A percentile compares a stretch with the other conserved stretches of the same genome.
Conservation (phyloP, 371 early-diverging fungal genomes). For the Actinomortierella ambigua region DNA sequence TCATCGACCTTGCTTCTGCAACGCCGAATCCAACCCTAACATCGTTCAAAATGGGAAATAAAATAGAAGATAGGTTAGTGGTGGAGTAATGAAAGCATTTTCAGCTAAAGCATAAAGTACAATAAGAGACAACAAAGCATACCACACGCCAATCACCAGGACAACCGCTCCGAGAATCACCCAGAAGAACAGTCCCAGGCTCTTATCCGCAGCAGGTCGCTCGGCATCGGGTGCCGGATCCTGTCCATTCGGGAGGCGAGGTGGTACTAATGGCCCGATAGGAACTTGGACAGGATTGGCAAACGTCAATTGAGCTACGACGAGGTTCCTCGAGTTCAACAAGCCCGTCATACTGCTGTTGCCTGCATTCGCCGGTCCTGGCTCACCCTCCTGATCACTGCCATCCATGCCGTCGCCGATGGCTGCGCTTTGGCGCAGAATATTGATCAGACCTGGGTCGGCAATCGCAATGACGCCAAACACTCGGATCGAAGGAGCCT, state of each 20-base stretch:
- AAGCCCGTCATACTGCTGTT: too few relatives aligned
- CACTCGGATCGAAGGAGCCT: background rate
- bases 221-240: slow-evolving; percentile 1
- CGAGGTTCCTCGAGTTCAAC: background rate
- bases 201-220: slow-evolving; percentile 19
- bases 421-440: slow-evolving; percentile 8
- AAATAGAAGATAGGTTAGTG: background rate
- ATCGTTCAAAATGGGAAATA: background rate
- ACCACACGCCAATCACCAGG: slow-evolving; percentile 39
- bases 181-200: slow-evolving; percentile 37
- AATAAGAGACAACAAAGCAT: slow-evolving; percentile 1
- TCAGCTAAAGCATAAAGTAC: background rate
- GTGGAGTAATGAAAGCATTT: slow-evolving; percentile 4
- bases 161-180: slow-evolving; percentile 30
- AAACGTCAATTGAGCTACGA: slow-evolving; percentile 36
- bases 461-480: slow-evolving; percentile 29
- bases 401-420: slow-evolving; percentile 8
- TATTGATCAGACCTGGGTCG: slow-evolving; percentile 15
- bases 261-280: slow-evolving; percentile 1
- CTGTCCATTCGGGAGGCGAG: slow-evolving; percentile 1
- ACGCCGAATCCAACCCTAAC: slow-evolving; percentile 39
- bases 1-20: slow-evolving; percentile 25
- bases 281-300: slow-evolving; percentile 5
- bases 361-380: too few relatives aligned
- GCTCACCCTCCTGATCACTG: too few relatives aligned